Evolutionary conservation across 805 yeast species (phyloP), one percentile per base, ranked within the genome.

Genomic region (Monosporozyma aerobia): DNA sequence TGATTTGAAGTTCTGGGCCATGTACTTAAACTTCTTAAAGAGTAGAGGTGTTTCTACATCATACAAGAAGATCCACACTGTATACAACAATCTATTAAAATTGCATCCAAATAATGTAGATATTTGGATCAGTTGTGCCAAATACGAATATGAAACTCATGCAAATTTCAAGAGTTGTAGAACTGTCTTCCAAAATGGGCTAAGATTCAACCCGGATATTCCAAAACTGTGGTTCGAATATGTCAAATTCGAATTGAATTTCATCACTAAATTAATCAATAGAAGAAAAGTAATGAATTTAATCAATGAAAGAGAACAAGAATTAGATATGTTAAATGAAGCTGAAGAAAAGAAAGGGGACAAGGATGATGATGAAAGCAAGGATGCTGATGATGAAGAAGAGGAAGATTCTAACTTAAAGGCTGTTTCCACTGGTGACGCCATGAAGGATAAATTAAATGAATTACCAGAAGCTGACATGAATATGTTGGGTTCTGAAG

Each of bases 91-190:
- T 53, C 74, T 92, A 59, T 74, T 94, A 60, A 88, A 84, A 68
- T 71, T 90, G 57, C 98, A 94, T 65, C 98, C 99, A n/a, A 78
- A 86, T 44, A 87, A 90, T 63, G 79, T 89, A 2, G 86, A 84
- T 60, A 86, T 92, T 16, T 94, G 99, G 99, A 80, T 94, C 44
- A 80, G 88, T 62, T 97, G 97, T 25, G 97, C 97, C 32, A 87
- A 87, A 64, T 89, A 88, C 69, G 98, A 94, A 70, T 84, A 87
- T 62, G 97, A 92, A 60, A 79, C 79, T 30, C 89, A 94, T 68
- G 87, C 92, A 43, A 86, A 90, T 60, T 87, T 95, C 46, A 82
- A 85, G 63, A 90, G 95, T 47, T 90, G 97, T 23, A 79, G 99
- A 68, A 80, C 81, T 9, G 76, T 94, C 27, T 82, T 90, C 68